Conservation (phyloP, 164 flowering plant genomes). For the Stephania japonica region DNA sequence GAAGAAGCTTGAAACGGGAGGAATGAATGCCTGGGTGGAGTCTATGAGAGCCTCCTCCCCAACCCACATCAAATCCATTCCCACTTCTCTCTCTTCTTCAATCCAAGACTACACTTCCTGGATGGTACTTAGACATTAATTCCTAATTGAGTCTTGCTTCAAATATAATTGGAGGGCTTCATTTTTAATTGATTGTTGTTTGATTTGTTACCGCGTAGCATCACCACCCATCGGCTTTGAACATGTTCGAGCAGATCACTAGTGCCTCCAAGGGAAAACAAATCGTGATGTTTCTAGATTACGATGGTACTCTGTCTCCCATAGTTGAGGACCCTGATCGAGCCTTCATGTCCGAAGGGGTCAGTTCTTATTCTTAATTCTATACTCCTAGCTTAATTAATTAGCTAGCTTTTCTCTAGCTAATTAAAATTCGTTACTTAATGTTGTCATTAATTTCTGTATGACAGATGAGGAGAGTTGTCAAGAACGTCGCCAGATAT, state of each 20-base stretch:
- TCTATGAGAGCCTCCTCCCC: conserved; percentile 95
- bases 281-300: conserved; percentile 78
- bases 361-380: conserved; percentile 14
- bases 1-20: conserved; percentile 11
- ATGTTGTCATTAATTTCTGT: not conserved
- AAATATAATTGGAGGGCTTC: too few relatives aligned
- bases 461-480: conserved; percentile 39
- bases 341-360: conserved; percentile 86
- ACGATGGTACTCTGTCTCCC: conserved; percentile 91
- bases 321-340: conserved; percentile 83
- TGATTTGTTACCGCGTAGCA: conserved; percentile 25
- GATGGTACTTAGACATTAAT: conserved; percentile 26
- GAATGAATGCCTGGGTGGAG: conserved; percentile 59
- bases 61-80: conserved; percentile 41
- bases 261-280: conserved; percentile 60
- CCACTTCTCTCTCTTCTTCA: conserved; percentile 17
- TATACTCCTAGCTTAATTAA: not conserved
- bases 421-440: not conserved
- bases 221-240: conserved; percentile 75
- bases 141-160: too few relatives aligned
- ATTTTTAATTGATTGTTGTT: too few relatives aligned
- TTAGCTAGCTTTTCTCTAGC: not conserved
- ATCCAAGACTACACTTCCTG: conserved; percentile 23
- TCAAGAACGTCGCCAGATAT: conserved; percentile 47
- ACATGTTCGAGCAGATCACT: conserved; percentile 57